Evolutionary conservation across 2,329 filamentous ascomycete species (phyloP).

Genomic region (Sphaceloma murrayae): DNA sequence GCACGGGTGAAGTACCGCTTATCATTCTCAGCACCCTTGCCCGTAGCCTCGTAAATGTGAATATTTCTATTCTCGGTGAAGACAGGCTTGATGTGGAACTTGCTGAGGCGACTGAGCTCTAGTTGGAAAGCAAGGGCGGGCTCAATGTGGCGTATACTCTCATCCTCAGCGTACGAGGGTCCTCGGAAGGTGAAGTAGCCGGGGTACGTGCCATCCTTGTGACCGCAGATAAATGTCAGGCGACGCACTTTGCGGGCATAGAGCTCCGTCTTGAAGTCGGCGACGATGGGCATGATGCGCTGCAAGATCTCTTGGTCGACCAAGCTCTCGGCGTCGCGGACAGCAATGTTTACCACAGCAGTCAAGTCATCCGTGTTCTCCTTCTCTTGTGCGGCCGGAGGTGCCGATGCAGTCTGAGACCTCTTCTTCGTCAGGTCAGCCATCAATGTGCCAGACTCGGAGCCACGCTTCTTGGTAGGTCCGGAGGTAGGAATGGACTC

Average conservation of each 20-base stretch:
- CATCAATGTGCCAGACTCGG: slow-evolving; percentile 47
- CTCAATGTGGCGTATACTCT: slow-evolving; percentile 93
- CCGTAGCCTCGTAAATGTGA: slow-evolving; percentile 93
- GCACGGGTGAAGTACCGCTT: slow-evolving; percentile 98
- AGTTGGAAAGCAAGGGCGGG: slow-evolving; percentile 97
- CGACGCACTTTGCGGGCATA: slow-evolving; percentile 73
- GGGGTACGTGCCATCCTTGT: slow-evolving; percentile 86
- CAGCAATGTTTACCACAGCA: slow-evolving; percentile 83
- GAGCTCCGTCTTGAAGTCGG: slow-evolving; percentile 75
- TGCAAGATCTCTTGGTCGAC: slow-evolving; percentile 72
- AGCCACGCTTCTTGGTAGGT: slow-evolving; percentile 40
- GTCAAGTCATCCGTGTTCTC: slow-evolving; percentile 68
- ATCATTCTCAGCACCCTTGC: slow-evolving; percentile 89
- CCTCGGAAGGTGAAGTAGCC: slow-evolving; percentile 98
- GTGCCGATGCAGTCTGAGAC: slow-evolving; percentile 25
- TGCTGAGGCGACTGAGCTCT: slow-evolving; percentile 83
- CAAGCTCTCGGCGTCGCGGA: slow-evolving; percentile 75
- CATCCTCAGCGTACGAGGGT: slow-evolving; percentile 78
- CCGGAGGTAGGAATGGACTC: slow-evolving; percentile 60
- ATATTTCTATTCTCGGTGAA: slow-evolving; percentile 99
- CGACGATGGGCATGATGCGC: slow-evolving; percentile 66
- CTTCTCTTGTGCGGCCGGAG: slow-evolving; percentile 20
- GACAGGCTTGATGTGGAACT: slow-evolving; percentile 96
- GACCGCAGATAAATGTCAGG: slow-evolving; percentile 91
- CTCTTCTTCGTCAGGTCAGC: slow-evolving; percentile 68